Evolutionary conservation across 164 flowering plant genomes (phyloP).

Genomic region (Sedum album): DNA sequence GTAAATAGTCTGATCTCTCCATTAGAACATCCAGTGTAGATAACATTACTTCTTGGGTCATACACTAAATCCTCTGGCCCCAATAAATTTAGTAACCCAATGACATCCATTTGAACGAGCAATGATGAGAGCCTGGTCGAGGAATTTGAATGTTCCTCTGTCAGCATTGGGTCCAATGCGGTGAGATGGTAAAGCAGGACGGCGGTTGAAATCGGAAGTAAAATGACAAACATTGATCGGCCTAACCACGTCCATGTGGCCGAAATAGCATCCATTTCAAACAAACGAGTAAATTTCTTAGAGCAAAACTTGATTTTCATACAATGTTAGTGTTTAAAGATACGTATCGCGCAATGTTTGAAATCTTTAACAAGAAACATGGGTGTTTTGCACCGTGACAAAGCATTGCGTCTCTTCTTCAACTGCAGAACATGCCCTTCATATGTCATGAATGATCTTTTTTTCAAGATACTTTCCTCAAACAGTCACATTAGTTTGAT

Average conservation of each 20-base stretch:
- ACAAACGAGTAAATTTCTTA: not conserved
- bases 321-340: not conserved
- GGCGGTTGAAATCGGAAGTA: not conserved
- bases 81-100: not conserved
- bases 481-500: too few relatives aligned
- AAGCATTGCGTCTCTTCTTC: not conserved
- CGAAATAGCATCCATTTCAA: not conserved
- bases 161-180: not conserved
- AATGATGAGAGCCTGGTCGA: not conserved
- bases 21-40: not conserved
- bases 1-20: constrained; percentile 4
- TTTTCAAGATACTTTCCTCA: too few relatives aligned
- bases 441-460: not conserved
- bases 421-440: not conserved
- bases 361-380: not conserved
- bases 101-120: not conserved
- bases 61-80: not conserved
- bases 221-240: not conserved
- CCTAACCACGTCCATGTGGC: not conserved
- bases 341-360: not conserved
- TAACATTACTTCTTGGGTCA: constrained; percentile 1
- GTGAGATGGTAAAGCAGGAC: not conserved
- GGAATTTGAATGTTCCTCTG: not conserved
- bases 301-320: not conserved
- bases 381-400: not conserved